Base-by-base conservation (phyloP, 441 rosid genomes). In the Erysimum pusillum region DNA sequence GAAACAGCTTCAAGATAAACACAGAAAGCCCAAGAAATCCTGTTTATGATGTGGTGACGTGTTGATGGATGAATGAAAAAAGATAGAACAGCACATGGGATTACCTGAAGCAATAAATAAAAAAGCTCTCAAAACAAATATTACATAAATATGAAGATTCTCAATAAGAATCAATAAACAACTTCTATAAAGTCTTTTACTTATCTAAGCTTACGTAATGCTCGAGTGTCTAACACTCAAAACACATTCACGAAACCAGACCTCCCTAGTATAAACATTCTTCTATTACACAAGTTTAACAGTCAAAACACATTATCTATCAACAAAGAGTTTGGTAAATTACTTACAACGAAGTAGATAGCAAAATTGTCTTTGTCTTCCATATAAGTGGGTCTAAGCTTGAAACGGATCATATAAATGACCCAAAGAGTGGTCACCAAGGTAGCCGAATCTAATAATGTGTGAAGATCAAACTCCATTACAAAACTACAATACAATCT, bases 1-100 rank as follows among this genome's bases (percentile, higher is more conserved):
- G 92, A 88, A 79, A 83, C 84, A 49, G 90, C 91, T 86, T 90
- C 94, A 46, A 90, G 90, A 77, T 88, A 90, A 74, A 90, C 91
- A 74, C 90, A 85, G 71, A 86, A 90, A 25, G 89, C 89, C 91
- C 94, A 88, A 59, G 63, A 75, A 61, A 90, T 77, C 76, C 90
- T 84, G 82, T 90, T 90, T 66, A 88, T 35, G 22, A 76, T 13
- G 60, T 85, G 77, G 78, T 90, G 92, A 4, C 80, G 74, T 60
- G 89, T 86, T 15, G 94, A 51, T 12, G 94, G 94, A 69, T 90
- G 94, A 82, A 88, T 57, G 20, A 88, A 58, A 9, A 86, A 34
- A 34, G 94, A 74, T 63, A 88, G 39, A 74, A 86, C 80, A 62
- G 85, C 90, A 78, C 92, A 90, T 7, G 91, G 94, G 51, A 86